Evolutionary conservation across 2,329 filamentous ascomycete genomes (phyloP).

Genomic region (Leptographium radiaticola): DNA sequence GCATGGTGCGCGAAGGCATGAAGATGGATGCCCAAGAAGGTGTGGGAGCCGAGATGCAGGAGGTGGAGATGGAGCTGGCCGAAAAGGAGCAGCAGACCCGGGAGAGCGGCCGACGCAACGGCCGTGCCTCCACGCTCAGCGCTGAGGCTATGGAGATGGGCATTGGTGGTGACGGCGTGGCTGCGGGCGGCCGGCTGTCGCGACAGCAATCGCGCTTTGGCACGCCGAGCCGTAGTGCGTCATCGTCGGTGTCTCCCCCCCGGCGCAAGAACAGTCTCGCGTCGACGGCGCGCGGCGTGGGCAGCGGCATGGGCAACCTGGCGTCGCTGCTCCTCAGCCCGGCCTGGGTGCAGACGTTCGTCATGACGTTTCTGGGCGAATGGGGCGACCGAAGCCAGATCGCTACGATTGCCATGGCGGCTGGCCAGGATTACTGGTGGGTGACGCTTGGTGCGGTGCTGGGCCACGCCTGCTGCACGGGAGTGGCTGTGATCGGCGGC

Average conservation of each 20-base stretch:
- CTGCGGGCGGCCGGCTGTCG: conserved; percentile 39
- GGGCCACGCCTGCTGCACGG: conserved; percentile 83
- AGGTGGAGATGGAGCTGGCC: conserved; percentile 86
- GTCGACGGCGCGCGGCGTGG: conserved; percentile 37
- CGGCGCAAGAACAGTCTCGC: conserved; percentile 31
- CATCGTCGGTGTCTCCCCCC: conserved; percentile 62
- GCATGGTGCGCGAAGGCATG: conserved; percentile 74
- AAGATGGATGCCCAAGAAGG: conserved; percentile 83
- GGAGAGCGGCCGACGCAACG: conserved; percentile 49
- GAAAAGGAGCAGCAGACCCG: conserved; percentile 75
- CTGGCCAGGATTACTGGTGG: conserved; percentile 98
- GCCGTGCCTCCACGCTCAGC: conserved; percentile 27
- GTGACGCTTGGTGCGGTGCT: conserved; percentile 79
- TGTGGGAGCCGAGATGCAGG: conserved; percentile 92
- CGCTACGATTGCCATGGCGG: conserved; percentile 96
- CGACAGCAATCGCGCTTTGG: conserved; percentile 64
- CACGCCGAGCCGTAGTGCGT: conserved; percentile 69
- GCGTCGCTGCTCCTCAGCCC: conserved; percentile 80
- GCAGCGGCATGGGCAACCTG: conserved; percentile 68
- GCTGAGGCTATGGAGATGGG: conserved; percentile 71
- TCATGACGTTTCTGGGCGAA: conserved; percentile 97
- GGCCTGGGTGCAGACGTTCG: conserved; percentile 96
- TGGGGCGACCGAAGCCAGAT: conserved; percentile 98
- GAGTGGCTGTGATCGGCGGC: conserved; percentile 81
- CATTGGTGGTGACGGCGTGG: conserved; percentile 31